phyloP scores from a whole-genome alignment of 1,284 basidiomycete genomes.

The Puccinia brachypodii region DNA sequence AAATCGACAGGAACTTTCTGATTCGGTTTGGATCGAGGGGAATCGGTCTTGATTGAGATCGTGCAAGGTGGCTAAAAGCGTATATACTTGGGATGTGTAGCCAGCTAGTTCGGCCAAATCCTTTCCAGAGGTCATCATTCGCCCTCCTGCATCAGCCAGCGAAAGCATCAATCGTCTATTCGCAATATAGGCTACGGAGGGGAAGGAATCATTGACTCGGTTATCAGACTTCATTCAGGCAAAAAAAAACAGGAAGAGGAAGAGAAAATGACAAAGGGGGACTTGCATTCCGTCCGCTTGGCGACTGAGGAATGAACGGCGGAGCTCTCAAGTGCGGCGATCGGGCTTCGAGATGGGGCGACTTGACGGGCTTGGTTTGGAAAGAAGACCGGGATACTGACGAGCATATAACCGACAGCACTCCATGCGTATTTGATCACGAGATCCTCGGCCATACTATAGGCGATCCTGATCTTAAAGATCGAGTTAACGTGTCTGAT shows the following conservation, averaged over 20 bases:
- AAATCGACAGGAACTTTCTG: constrained; percentile 52
- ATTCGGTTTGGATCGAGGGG: constrained; percentile 57
- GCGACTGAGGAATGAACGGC: constrained; percentile 35
- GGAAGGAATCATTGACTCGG: background rate
- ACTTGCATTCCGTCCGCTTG: constrained; percentile 47
- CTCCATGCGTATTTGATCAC: constrained; percentile 94
- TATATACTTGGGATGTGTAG: constrained; percentile 84
- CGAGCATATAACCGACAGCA: constrained; percentile 80
- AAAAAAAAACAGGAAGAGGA: background rate
- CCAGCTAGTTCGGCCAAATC: constrained; percentile 90
- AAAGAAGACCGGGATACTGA: constrained; percentile 77
- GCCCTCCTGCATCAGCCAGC: constrained; percentile 87
- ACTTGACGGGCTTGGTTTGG: constrained; percentile 17
- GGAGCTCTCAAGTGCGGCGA: constrained; percentile 35
- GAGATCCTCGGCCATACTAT: constrained; percentile 82
- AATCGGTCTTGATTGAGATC: constrained; percentile 61
- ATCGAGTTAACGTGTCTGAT: constrained; percentile 88
- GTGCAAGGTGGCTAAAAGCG: constrained; percentile 81
- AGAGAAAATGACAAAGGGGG: background rate
- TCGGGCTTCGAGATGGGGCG: constrained; percentile 14
- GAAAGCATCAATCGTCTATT: constrained; percentile 88
- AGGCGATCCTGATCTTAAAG: constrained; percentile 73
- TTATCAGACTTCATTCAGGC: background rate
- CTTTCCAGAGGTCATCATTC: constrained; percentile 61
- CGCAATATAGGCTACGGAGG: constrained; percentile 69